A percentile compares a stretch with the other conserved stretches of the same genome.
These are phyloP conservation scores for Wickerhamiella bombiphila DNA, from an alignment of 805 yeast species.

Conservation along the genomic window DNA sequence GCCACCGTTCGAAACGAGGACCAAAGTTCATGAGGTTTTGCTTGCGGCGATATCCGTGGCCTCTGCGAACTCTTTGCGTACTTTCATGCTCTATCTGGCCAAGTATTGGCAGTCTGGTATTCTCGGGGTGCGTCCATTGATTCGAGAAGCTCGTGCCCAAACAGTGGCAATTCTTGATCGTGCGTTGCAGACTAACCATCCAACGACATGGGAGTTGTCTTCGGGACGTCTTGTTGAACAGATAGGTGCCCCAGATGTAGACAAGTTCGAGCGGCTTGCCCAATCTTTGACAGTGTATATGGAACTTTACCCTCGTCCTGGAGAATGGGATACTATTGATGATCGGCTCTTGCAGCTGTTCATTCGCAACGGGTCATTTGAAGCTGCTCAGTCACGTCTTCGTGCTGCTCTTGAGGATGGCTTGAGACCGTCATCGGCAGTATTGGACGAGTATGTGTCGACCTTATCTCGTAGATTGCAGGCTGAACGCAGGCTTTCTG, in stretches of 20 bases:
- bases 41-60: conserved; percentile 15
- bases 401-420: conserved; percentile 4
- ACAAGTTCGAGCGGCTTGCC: conserved; percentile 16
- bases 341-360: conserved; percentile 19
- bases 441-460: conserved; percentile 15
- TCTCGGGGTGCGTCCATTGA: conserved; percentile 15
- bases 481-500: too few relatives aligned
- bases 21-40: conserved; percentile 11
- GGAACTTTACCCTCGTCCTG: conserved; percentile 6
- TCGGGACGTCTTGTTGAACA: conserved; percentile 13
- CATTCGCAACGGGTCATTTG: conserved; percentile 18
- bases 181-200: conserved; percentile 16
- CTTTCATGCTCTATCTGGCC: conserved; percentile 17
- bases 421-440: conserved; percentile 11
- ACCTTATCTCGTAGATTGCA: conserved; percentile 13
- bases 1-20: conserved; percentile 9
- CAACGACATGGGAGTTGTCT: conserved; percentile 13
- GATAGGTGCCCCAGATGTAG: conserved; percentile 18
- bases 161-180: conserved; percentile 14
- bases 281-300: conserved; percentile 13
- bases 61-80: conserved; percentile 15
- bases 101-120: conserved; percentile 19
- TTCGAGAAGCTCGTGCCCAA: conserved; percentile 16
- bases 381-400: conserved; percentile 13
- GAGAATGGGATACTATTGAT: conserved; percentile 12